Percentiles rank a stretch among this genome's conserved stretches.
Conservation (phyloP, 2,329 filamentous ascomycete species). For the Botrytis fragariae region DNA sequence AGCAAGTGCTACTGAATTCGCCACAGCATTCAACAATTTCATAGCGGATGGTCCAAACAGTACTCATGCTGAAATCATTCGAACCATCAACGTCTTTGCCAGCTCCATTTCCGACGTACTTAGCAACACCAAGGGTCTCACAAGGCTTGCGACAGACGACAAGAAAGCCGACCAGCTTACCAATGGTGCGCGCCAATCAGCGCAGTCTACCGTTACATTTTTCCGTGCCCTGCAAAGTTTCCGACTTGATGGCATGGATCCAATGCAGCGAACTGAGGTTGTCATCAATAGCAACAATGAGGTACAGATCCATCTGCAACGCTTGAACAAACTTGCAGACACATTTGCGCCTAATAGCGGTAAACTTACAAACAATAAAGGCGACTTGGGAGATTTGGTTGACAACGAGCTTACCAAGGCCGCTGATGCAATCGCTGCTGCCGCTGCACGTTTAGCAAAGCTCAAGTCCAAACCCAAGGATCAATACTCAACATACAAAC, state of each 20-base stretch:
- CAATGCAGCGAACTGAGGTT: conserved; percentile 90
- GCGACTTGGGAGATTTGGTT: conserved; percentile 89
- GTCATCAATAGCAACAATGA: conserved; percentile 98
- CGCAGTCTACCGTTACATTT: conserved; percentile 85
- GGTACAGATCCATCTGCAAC: conserved; percentile 89
- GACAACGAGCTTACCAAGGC: conserved; percentile 90
- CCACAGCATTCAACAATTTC: conserved; percentile 97
- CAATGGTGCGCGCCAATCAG: conserved; percentile 78
- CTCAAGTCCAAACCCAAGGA: conserved; percentile 96
- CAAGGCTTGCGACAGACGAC: conserved; percentile 88
- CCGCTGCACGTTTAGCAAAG: conserved; percentile 83
- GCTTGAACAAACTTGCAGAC: conserved; percentile 89
- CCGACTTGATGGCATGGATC: conserved; percentile 84
- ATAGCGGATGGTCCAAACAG: conserved; percentile 94
- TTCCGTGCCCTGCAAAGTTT: conserved; percentile 94
- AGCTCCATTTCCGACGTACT: conserved; percentile 91
- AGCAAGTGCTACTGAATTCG: conserved; percentile 92
- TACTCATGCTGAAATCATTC: conserved; percentile 86
- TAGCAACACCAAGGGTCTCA: conserved; percentile 94
- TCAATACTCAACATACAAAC: conserved; percentile 91
- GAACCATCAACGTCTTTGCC: conserved; percentile 84
- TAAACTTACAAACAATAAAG: conserved; percentile 73
- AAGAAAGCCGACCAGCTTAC: conserved; percentile 88
- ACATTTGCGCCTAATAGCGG: conserved; percentile 83
- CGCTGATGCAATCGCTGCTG: conserved; percentile 91